These are phyloP conservation scores for Sclerotinia trifoliorum DNA, from an alignment of 2,329 filamentous ascomycete genomes.

Conservation along the genomic window DNA sequence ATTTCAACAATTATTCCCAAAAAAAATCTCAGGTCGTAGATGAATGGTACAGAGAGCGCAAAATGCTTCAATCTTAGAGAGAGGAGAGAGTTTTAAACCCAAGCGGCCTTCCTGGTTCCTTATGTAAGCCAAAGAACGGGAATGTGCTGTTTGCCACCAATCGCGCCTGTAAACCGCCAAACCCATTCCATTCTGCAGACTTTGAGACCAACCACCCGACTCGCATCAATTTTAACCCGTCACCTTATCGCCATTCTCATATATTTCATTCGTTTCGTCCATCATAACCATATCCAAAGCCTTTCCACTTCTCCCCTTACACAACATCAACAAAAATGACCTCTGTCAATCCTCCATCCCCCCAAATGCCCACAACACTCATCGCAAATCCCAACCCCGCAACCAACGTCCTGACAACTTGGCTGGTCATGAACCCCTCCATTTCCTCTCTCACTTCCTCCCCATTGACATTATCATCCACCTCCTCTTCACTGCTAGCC, in stretches of 20 bases:
- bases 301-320: background rate
- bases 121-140: conserved; percentile 10
- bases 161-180: background rate
- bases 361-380: conserved; percentile 65
- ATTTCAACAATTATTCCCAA: background rate
- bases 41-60: background rate
- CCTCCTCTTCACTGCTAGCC: conserved; percentile 49
- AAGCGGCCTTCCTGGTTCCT: background rate
- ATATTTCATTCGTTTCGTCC: background rate
- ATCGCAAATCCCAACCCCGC: conserved; percentile 58
- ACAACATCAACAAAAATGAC: conserved; percentile 32
- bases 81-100: background rate
- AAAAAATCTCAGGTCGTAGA: background rate
- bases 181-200: background rate
- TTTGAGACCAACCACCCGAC: background rate
- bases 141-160: conserved; percentile 1
- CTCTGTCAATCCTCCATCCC: conserved; percentile 51
- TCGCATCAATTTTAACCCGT: background rate
- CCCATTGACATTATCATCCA: conserved; percentile 51
- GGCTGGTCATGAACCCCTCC: conserved; percentile 54
- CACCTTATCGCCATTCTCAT: background rate
- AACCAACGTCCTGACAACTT: conserved; percentile 54
- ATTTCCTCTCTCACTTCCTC: conserved; percentile 60
- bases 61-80: background rate
- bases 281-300: background rate